Evolutionary conservation across 1,284 basidiomycete genomes (phyloP).

Genomic region (Pseudozyma pruni): DNA sequence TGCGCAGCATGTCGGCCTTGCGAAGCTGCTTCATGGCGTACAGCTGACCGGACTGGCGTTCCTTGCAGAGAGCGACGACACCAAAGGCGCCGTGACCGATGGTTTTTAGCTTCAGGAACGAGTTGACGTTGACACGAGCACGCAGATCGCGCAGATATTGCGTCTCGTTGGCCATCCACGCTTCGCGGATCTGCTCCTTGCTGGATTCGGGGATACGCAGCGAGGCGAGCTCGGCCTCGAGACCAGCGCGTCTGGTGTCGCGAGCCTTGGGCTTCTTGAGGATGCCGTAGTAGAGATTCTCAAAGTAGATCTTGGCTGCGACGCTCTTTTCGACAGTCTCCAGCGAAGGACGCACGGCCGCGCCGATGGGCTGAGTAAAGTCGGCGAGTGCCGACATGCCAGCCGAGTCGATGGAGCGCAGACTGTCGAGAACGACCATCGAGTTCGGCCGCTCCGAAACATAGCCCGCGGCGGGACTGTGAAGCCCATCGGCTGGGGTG

Average conservation of each 20-base stretch:
- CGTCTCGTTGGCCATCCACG: slow-evolving; percentile 87
- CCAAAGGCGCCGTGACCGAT: slow-evolving; percentile 99
- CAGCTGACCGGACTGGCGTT: slow-evolving; percentile 80
- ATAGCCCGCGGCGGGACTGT: background rate
- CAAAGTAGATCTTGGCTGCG: slow-evolving; percentile 91
- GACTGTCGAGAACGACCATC: slow-evolving; percentile 55
- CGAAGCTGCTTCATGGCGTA: slow-evolving; percentile 97
- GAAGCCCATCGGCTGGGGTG: background rate
- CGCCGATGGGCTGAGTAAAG: slow-evolving; percentile 28
- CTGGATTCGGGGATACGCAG: slow-evolving; percentile 78
- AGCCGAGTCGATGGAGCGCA: slow-evolving; percentile 40
- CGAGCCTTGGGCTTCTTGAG: slow-evolving; percentile 80
- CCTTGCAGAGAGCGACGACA: slow-evolving; percentile 89
- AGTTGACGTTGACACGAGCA: slow-evolving; percentile 81
- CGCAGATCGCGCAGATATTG: slow-evolving; percentile 86
- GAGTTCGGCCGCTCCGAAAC: slow-evolving; percentile 50
- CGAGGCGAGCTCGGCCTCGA: slow-evolving; percentile 85
- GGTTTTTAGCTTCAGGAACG: slow-evolving; percentile 89
- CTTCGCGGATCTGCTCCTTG: slow-evolving; percentile 78
- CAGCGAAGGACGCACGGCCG: slow-evolving; percentile 72
- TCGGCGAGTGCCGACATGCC: slow-evolving; percentile 39
- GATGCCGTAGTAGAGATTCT: slow-evolving; percentile 82
- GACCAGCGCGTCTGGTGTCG: slow-evolving; percentile 82
- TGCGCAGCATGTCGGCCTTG: slow-evolving; percentile 95
- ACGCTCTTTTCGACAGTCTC: slow-evolving; percentile 92